Percentiles rank a stretch among this genome's conserved stretches.
Conservation (phyloP, 257 asterid genomes). For the Ligustrum vulgare region DNA sequence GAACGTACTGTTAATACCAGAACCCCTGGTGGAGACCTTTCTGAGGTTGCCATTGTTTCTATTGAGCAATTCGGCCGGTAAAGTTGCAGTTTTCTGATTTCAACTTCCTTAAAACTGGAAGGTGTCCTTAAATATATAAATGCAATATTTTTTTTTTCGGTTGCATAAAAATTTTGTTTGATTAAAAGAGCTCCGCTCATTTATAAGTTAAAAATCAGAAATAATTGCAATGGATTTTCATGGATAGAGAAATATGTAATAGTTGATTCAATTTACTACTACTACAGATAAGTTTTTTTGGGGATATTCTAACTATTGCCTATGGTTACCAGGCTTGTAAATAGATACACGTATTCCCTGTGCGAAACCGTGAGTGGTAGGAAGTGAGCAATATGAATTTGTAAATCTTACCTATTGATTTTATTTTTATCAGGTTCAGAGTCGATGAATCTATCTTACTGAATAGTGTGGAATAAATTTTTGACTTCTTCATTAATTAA, state of each 20-base stretch:
- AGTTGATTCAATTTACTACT: slow-evolving; percentile 1
- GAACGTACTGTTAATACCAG: slow-evolving; percentile 73
- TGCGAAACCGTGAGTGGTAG: not conserved
- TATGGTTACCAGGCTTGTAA: slow-evolving; percentile 1
- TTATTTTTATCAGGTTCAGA: slow-evolving; percentile 5
- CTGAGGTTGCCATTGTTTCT: slow-evolving; percentile 82
- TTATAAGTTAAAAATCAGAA: not conserved
- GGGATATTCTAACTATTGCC: not conserved
- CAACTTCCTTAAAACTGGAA: not conserved
- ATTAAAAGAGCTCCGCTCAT: not conserved
- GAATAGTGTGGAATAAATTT: slow-evolving; percentile 23
- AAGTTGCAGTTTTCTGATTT: slow-evolving; percentile 11
- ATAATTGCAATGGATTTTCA: not conserved
- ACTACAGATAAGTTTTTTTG: not conserved
- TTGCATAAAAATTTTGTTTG: slow-evolving; percentile 3
- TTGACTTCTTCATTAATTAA: slow-evolving; percentile 29
- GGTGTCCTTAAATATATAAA: not conserved
- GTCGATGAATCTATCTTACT: slow-evolving; percentile 7
- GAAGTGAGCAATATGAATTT: slow-evolving; percentile 9
- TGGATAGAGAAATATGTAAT: not conserved
- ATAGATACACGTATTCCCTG: not conserved
- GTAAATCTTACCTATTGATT: slow-evolving; percentile 10
- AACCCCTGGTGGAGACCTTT: slow-evolving; percentile 74
- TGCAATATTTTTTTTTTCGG: not conserved
- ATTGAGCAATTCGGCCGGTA: slow-evolving; percentile 98